These are phyloP conservation scores for Middelhovenomyces tepae DNA, from an alignment of 805 yeast species.

Conservation along the genomic window DNA sequence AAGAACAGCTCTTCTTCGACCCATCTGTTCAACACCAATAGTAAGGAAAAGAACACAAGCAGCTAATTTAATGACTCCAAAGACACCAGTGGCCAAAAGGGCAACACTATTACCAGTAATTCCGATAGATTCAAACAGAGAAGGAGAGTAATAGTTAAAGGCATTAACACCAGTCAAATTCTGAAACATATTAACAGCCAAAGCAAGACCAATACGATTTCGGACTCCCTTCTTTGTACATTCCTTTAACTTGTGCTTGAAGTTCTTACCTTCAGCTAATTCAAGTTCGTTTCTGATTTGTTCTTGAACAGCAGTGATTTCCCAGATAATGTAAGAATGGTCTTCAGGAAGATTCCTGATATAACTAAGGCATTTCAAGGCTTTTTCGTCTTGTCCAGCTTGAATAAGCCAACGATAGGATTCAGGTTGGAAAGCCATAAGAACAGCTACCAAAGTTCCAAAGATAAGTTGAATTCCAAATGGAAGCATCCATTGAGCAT, in stretches of 20 bases:
- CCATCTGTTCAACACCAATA: slow-evolving; percentile 39
- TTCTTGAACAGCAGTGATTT: slow-evolving; percentile 9
- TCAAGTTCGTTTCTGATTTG: slow-evolving; percentile 9
- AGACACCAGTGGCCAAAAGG: slow-evolving; percentile 44
- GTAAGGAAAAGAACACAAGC: slow-evolving; percentile 32
- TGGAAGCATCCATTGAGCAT: slow-evolving; percentile 8
- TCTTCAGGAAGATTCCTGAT: slow-evolving; percentile 9
- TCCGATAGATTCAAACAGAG: slow-evolving; percentile 42
- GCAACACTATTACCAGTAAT: slow-evolving; percentile 37
- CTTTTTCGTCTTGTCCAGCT: slow-evolving; percentile 5
- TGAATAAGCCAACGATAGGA: slow-evolving; percentile 7
- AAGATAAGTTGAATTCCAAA: slow-evolving; percentile 7
- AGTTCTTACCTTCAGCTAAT: slow-evolving; percentile 8
- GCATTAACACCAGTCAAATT: slow-evolving; percentile 18
- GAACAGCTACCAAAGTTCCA: slow-evolving; percentile 6
- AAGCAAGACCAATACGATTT: slow-evolving; percentile 9
- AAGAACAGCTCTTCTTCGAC: slow-evolving; percentile 37
- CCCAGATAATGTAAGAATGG: slow-evolving; percentile 10
- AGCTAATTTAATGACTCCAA: slow-evolving; percentile 37
- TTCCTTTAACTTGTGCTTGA: slow-evolving; percentile 7
- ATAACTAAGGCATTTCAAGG: slow-evolving; percentile 6
- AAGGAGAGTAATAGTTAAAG: slow-evolving; percentile 43
- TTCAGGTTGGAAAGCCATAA: slow-evolving; percentile 9
- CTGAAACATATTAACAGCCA: slow-evolving; percentile 12
- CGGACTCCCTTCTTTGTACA: slow-evolving; percentile 10